Evolutionary conservation across 208 protist species (phyloP).

Genomic region (Crithidia expoeki): DNA sequence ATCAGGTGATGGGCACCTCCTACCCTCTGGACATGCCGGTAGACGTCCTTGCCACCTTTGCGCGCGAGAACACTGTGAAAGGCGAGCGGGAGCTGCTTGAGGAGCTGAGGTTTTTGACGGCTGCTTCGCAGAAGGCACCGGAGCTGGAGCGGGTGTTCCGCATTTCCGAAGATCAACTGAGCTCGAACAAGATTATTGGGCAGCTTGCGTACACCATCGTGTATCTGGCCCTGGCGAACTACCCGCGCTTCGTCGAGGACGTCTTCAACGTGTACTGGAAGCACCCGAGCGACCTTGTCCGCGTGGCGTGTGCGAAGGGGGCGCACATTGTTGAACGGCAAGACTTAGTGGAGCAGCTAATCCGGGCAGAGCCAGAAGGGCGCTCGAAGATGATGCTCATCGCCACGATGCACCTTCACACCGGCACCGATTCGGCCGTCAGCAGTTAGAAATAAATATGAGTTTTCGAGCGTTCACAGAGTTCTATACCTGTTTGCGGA

Average conservation of each 20-base stretch:
- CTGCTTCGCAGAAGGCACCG: conserved; percentile 65
- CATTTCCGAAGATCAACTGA: conserved; percentile 79
- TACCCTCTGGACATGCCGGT: conserved; percentile 90
- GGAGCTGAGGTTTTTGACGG: conserved; percentile 83
- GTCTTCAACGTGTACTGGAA: conserved; percentile 72
- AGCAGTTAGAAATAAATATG: no score
- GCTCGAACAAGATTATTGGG: conserved; percentile 83
- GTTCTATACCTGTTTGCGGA: no score
- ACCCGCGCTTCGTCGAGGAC: conserved; percentile 76
- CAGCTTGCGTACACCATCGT: conserved; percentile 91
- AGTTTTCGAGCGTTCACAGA: no score
- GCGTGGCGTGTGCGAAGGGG: conserved; percentile 87
- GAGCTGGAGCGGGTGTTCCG: conserved; percentile 86
- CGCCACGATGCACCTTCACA: conserved; percentile 50
- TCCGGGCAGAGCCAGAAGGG: conserved; percentile 75
- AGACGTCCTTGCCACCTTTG: conserved; percentile 87
- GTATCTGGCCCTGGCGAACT: conserved; percentile 84
- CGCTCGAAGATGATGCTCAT: conserved; percentile 73
- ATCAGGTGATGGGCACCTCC: conserved; percentile 85
- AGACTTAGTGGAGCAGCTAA: conserved; percentile 76
- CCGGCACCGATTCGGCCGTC: neutral
- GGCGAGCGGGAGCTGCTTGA: conserved; percentile 71
- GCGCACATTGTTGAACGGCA: conserved; percentile 75
- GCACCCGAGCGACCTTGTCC: conserved; percentile 84
- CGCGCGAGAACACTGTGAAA: conserved; percentile 70